Conservation (phyloP, 768 basidiomycete species). For the Hemileccinum rubropunctum region DNA sequence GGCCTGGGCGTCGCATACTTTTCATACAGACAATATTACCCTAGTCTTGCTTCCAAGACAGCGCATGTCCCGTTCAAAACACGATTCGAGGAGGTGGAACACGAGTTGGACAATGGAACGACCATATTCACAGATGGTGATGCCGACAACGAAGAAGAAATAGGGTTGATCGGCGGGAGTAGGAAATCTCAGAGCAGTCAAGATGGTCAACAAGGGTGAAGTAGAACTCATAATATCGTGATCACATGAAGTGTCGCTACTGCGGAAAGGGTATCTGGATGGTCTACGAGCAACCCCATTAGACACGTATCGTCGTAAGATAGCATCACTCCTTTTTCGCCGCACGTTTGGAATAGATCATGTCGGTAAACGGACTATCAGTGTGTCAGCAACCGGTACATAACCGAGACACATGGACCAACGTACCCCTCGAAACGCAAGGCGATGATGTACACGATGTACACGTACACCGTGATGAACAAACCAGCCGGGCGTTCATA, state of each 20-base stretch:
- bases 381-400: constrained; percentile 1
- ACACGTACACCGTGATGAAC: constrained; percentile 76
- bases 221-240: not conserved
- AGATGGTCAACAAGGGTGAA: not conserved
- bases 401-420: not conserved
- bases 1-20: constrained; percentile 73
- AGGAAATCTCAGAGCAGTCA: constrained; percentile 6
- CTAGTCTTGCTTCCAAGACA: constrained; percentile 51
- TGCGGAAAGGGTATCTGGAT: too few relatives aligned
- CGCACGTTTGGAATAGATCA: constrained; percentile 66
- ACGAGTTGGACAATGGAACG: not conserved
- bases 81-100: constrained; percentile 42
- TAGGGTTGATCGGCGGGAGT: constrained; percentile 16
- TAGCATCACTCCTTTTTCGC: constrained; percentile 19
- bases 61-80: constrained; percentile 71
- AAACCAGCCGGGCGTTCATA: constrained; percentile 85
- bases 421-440: constrained; percentile 88
- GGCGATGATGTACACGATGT: constrained; percentile 80
- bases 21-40: constrained; percentile 82
- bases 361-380: constrained; percentile 71
- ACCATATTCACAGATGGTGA: constrained; percentile 11
- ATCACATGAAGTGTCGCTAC: not conserved
- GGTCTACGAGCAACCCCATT: not conserved
- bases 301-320: too few relatives aligned
- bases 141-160: constrained; percentile 12